Evolutionary conservation across 2,329 filamentous ascomycete genomes (phyloP).

Genomic region (Immersiporthe knoxdaviesiana): DNA sequence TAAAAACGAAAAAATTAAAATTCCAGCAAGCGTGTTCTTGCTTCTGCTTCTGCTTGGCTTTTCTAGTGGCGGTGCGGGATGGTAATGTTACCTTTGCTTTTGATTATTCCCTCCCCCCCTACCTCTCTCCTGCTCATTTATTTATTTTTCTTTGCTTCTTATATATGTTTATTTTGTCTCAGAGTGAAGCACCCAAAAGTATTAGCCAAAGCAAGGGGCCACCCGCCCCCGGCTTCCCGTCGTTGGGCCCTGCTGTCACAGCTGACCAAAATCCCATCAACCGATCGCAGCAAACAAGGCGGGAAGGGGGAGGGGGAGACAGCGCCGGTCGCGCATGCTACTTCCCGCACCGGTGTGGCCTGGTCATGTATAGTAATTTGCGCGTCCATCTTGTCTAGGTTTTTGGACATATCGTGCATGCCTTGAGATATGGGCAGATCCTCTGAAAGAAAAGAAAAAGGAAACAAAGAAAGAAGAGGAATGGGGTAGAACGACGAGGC

Average conservation of each 20-base stretch:
- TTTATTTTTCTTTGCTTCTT: background rate
- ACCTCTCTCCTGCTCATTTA: background rate
- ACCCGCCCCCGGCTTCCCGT: background rate
- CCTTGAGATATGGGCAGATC: background rate
- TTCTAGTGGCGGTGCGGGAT: background rate
- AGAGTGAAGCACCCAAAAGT: no score
- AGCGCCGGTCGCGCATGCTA: constrained; percentile 11
- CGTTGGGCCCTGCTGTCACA: constrained; percentile 1
- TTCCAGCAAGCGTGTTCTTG: background rate
- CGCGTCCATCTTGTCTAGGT: background rate
- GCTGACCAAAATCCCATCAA: background rate
- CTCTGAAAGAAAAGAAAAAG: no score
- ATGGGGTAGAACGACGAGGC: background rate
- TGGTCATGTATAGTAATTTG: background rate
- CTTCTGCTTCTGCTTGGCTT: background rate
- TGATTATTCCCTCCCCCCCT: background rate
- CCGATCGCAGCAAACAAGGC: constrained; percentile 16
- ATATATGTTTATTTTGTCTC: background rate
- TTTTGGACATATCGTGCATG: background rate
- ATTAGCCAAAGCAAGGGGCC: constrained; percentile 5
- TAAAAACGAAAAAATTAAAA: background rate
- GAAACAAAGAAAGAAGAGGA: no score
- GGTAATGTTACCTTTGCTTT: constrained; percentile 9
- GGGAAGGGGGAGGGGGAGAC: background rate
- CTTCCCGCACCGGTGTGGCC: background rate